These are phyloP conservation scores for Fraxinus velutina DNA, from an alignment of 305 asterid species.

Conservation along the genomic window DNA sequence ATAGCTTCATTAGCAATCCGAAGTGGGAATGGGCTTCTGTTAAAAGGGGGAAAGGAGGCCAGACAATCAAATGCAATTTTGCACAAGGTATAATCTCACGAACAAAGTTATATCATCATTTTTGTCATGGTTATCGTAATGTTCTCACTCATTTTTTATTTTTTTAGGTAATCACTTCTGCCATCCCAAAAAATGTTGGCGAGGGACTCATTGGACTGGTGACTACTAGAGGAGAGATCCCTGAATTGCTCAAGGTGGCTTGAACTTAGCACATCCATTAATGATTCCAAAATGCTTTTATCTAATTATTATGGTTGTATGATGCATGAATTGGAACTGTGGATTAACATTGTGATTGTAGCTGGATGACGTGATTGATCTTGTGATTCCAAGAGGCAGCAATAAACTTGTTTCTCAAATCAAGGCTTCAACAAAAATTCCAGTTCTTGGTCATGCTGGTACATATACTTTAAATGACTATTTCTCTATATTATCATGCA, in stretches of 20 bases:
- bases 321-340: constrained; percentile 24
- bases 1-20: constrained; percentile 93
- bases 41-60: constrained; percentile 98
- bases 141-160: constrained; percentile 21
- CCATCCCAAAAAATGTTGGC: constrained; percentile 73
- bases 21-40: constrained; percentile 91
- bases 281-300: neutral
- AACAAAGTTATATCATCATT: neutral
- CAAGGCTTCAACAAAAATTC: constrained; percentile 89
- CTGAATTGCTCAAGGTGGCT: constrained; percentile 88
- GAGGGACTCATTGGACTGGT: constrained; percentile 81
- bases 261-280: constrained; percentile 3
- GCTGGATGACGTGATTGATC: constrained; percentile 94
- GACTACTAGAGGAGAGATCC: constrained; percentile 89
- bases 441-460: constrained; percentile 99
- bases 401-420: constrained; percentile 90
- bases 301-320: constrained; percentile 5
- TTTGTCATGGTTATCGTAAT: constrained; percentile 6
- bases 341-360: constrained; percentile 32
- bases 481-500: neutral
- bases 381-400: constrained; percentile 98
- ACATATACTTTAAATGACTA: neutral
- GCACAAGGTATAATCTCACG: constrained; percentile 63
- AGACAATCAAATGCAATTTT: constrained; percentile 75
- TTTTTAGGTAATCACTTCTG: constrained; percentile 74